phyloP scores from a whole-genome alignment of 176 grass and related monocot species.

The Themeda triandra region DNA sequence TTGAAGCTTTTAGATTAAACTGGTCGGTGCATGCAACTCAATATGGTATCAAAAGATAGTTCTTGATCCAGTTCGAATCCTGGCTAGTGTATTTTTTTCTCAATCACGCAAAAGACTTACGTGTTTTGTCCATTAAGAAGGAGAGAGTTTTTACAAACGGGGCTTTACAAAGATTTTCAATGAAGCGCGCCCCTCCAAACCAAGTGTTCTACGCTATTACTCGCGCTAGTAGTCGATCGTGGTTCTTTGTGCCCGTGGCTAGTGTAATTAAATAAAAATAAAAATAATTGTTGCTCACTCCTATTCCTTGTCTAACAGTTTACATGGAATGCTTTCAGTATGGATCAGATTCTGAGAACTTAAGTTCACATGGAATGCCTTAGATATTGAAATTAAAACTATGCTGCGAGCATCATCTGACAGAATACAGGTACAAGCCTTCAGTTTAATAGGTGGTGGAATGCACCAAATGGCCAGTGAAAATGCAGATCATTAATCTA shows the following conservation, averaged over 20 bases:
- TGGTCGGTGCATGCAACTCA: neutral
- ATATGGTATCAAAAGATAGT: neutral
- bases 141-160: too few species aligned
- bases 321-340: neutral
- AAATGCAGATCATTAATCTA: conserved; percentile 23
- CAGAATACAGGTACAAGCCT: neutral
- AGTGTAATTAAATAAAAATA: neutral
- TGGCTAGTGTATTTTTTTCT: neutral
- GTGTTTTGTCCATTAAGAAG: too few species aligned
- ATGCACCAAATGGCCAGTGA: neutral
- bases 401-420: neutral
- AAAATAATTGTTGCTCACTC: neutral
- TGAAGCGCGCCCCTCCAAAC: too few species aligned
- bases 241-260: too few species aligned
- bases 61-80: neutral
- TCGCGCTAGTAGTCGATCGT: too few species aligned
- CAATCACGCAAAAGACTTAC: too few species aligned
- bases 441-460: neutral
- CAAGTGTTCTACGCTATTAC: too few species aligned
- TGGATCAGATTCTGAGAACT: neutral
- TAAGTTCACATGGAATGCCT: neutral
- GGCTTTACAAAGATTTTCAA: too few species aligned
- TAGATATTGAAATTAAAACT: neutral
- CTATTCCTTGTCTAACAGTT: neutral
- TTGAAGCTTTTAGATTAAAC: neutral